A percentile compares a stretch with the other conserved stretches of the same genome.
phyloP scores from a whole-genome alignment of 805 yeast genomes.

The Schizosaccharomyces osmophilus region DNA sequence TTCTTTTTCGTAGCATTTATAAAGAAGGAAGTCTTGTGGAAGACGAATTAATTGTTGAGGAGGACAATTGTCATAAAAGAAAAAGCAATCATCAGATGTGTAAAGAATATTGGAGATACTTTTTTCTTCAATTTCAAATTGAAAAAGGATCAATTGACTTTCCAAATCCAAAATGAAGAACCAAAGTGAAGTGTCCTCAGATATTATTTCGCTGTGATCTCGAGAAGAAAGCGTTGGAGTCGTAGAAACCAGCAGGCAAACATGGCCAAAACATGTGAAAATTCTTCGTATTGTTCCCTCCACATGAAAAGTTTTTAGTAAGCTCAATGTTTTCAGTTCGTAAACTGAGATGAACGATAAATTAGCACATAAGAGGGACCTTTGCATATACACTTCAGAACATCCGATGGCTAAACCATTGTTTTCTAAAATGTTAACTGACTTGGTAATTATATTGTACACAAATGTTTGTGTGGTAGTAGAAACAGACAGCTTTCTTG shows the following conservation, averaged over 20 bases:
- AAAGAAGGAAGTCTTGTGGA: background rate
- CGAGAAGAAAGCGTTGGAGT: too few species aligned
- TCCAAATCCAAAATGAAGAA: background rate
- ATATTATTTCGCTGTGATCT: too few species aligned
- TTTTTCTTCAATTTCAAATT: background rate
- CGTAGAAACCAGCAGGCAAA: background rate
- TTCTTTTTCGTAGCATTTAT: background rate
- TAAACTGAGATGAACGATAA: background rate
- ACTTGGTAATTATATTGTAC: background rate
- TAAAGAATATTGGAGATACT: background rate
- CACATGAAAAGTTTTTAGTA: background rate
- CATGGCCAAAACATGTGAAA: background rate
- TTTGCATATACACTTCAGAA: background rate
- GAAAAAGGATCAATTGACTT: background rate
- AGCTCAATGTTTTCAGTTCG: background rate
- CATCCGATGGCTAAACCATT: background rate
- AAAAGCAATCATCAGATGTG: background rate
- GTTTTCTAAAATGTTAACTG: background rate
- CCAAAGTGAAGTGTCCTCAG: too few species aligned
- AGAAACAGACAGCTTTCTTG: background rate
- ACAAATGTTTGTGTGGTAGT: background rate
- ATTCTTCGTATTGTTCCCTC: background rate
- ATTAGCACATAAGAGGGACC: background rate
- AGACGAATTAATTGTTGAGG: background rate
- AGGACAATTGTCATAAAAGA: background rate